Conservation (phyloP, 2,329 filamentous ascomycete genomes). For the Microdochium paspali region DNA sequence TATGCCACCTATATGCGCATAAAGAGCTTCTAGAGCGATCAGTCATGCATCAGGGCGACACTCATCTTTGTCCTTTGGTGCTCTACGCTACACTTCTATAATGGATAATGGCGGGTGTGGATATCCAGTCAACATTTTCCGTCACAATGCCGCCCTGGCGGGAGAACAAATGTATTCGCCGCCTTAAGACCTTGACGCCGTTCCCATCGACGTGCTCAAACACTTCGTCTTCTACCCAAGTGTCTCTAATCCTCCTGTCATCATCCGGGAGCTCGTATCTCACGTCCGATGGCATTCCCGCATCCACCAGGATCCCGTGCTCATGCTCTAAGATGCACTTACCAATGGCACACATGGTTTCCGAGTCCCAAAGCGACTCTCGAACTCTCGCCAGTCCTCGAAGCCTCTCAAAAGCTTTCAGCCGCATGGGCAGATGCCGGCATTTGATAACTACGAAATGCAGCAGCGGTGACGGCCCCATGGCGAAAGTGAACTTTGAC, state of each 20-base stretch:
- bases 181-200: conserved; percentile 1
- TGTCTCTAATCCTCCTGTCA: conserved; percentile 5
- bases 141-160: not conserved
- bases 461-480: conserved; percentile 8
- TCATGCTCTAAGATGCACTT: conserved; percentile 7
- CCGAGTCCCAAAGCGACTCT: conserved; percentile 8
- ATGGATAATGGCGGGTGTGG: not conserved
- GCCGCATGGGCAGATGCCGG: conserved; percentile 5
- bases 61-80: too few relatives aligned
- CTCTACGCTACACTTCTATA: too few relatives aligned
- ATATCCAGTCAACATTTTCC: not conserved
- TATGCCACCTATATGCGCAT: too few relatives aligned
- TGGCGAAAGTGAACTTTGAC: conserved; percentile 7
- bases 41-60: too few relatives aligned
- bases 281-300: not conserved
- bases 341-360: conserved; percentile 4
- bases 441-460: conserved; percentile 11
- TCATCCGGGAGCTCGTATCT: conserved; percentile 5
- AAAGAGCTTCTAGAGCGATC: too few relatives aligned
- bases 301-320: conserved; percentile 2
- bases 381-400: conserved; percentile 1
- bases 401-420: conserved; percentile 5
- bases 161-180: conserved; percentile 2
- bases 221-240: conserved; percentile 5
- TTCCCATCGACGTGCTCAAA: conserved; percentile 1